Evolutionary conservation across 169 alveolate genomes (phyloP).

Genomic region (Cryptosporidium baileyi): DNA sequence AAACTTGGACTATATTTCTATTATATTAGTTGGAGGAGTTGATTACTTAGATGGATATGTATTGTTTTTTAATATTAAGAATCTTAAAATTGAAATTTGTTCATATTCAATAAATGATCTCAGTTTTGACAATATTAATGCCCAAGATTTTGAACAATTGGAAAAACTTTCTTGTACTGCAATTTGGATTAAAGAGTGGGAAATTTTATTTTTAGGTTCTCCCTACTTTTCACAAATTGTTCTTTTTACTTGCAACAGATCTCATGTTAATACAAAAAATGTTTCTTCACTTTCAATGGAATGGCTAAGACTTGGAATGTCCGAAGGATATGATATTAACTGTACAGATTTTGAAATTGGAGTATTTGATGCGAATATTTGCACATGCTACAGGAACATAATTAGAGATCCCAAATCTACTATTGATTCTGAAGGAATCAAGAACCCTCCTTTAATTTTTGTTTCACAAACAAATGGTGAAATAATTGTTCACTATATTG

Average conservation of each 20-base stretch:
- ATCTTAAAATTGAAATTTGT: neutral
- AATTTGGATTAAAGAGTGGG: conserved; percentile 66
- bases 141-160: neutral
- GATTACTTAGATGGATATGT: conserved; percentile 42
- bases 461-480: conserved; percentile 27
- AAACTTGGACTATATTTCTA: neutral
- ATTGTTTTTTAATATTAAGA: neutral
- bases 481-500: conserved; percentile 35
- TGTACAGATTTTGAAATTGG: conserved; percentile 56
- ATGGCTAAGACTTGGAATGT: conserved; percentile 62
- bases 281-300: neutral
- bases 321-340: conserved; percentile 57
- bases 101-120: conserved; percentile 53
- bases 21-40: conserved; percentile 1
- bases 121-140: conserved; percentile 23
- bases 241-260: neutral
- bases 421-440: conserved; percentile 1
- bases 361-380: conserved; percentile 15
- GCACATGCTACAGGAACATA: neutral
- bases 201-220: conserved; percentile 35
- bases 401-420: conserved; percentile 48
- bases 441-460: conserved; percentile 27
- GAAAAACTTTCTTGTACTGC: conserved; percentile 1
- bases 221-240: conserved; percentile 29
- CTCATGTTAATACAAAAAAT: neutral